Base-by-base conservation (phyloP, 2,329 filamentous ascomycete genomes). In the Paecilomyces niveus region DNA sequence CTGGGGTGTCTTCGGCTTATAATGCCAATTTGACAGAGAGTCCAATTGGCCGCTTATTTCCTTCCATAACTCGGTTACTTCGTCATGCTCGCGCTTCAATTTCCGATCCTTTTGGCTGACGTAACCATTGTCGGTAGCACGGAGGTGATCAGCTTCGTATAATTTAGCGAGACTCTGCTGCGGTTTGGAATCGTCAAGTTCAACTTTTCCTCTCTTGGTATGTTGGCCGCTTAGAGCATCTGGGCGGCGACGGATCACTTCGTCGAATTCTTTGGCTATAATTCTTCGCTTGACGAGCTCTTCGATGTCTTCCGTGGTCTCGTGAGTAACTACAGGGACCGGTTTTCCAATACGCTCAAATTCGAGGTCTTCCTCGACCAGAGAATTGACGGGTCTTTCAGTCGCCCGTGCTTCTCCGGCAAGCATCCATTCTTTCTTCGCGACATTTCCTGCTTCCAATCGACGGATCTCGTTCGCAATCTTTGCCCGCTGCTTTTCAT, bases 331-430 rank as follows among this genome's bases (percentile, higher is more conserved):
- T 61, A 97, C 89, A 1, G 93, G 91, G 0, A 97, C 89, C 0
- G 94, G 93, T 73, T 97, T 99, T 69, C 94, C 94, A 22, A 90
- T 86, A 67, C 95, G 87, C 76, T 99, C 94, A 70, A 97, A 99
- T 64, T 97, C 93, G 26, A 99, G 83, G 67, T 97, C 92, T 76
- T 97, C 86, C 70, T 97, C 92, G 1, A 99, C 84, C 2, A 99
- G 83, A 0, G 93, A 97, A 78, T 99, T 97, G 57, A 91, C 72
- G 0, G 94, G 94, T 35, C 94, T 85, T 65, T 94, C 90, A 0
- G 81, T 81, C 1, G 90, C 93, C 54, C 86, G 83, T 3, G 92
- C 92, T 80, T 99, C 94, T 69, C 94, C 94, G 9, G 89, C 84
- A 56, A 97, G 79, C 18, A 90, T 89, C 94, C 94, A 99, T 68